Evolutionary conservation across 1,139 yeast genomes (phyloP).

Genomic region (Suhomyces panamericanus): DNA sequence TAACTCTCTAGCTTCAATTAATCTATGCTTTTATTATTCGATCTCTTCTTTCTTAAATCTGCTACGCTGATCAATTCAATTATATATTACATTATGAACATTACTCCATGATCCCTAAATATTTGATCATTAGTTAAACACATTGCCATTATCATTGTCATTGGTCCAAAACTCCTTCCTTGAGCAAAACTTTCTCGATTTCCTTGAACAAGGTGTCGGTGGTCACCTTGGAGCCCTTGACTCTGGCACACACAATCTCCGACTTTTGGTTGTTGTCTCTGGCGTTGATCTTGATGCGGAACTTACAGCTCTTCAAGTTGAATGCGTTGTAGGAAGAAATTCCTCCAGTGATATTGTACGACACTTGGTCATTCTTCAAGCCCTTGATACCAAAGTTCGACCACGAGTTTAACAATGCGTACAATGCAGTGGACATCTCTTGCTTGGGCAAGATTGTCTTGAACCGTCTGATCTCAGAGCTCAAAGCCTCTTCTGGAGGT

Average conservation of each 20-base stretch:
- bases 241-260: conserved; percentile 47
- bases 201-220: conserved; percentile 47
- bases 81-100: conserved; percentile 6
- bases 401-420: conserved; percentile 66
- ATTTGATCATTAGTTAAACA: too few species aligned
- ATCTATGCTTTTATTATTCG: too few species aligned
- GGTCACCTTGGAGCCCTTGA: conserved; percentile 46
- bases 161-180: conserved; percentile 47
- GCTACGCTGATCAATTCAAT: neutral
- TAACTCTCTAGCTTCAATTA: too few species aligned
- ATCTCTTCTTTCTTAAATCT: too few species aligned
- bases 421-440: conserved; percentile 65
- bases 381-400: conserved; percentile 66
- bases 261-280: conserved; percentile 45
- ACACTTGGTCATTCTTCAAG: conserved; percentile 47
- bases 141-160: too few species aligned
- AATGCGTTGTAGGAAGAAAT: conserved; percentile 62
- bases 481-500: conserved; percentile 2
- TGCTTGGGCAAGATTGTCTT: conserved; percentile 49
- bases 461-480: conserved; percentile 37
- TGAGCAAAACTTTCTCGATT: conserved; percentile 46
- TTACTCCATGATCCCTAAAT: conserved; percentile 4
- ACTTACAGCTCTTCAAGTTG: conserved; percentile 63
- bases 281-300: conserved; percentile 52
- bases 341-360: conserved; percentile 54